Base-by-base conservation (phyloP, 805 yeast genomes). In the Maudiozyma bulderi region DNA sequence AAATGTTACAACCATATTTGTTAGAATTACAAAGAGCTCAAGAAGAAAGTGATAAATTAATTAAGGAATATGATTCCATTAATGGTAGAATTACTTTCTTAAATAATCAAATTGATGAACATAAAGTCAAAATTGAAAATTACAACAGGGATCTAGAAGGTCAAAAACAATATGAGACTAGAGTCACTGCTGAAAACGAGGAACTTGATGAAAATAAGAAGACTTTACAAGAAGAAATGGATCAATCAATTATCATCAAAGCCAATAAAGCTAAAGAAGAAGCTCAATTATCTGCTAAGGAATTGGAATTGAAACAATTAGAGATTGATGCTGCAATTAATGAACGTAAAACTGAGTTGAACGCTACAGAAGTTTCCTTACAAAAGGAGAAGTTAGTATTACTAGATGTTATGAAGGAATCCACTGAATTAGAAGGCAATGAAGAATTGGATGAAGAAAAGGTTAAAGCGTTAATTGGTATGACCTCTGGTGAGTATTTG, bases 71-170 rank as follows among this genome's bases (percentile, higher is more conserved):
- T 44, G 65, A 62, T 49, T 62, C 61, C 47, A 57, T 67, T 39
- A 65, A 72, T 41, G 60, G 64, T 28, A 72, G 77, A 58, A 71
- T 81, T 54, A 75, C 67, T 34, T 65, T 66, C 46, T 67, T 80
- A 39, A 58, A 55, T 33, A 50, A 50, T 6, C 55, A 61, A 1
- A 57, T 70, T 39, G 69, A 67, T 11, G 57, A 62, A 40, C 65
- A 77, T 46, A 65, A 65, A 50, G 60, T 54, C 9, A 58, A 60
- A n/a, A 65, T 68, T 44, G 66, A 55, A 11, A 63, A 61, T 37
- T 63, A 67, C 43, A 67, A 68, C 44, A 51, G 53, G 31, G 68
- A 65, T 15, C 62, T 68, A 46, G 64, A 55, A 37, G 57, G 61
- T 28, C 58, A 67, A 26, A 55, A 52, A 6, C 51, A 54, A 6